Evolutionary conservation across 441 rosid genomes (phyloP).

Genomic region (Capsella rubella): DNA sequence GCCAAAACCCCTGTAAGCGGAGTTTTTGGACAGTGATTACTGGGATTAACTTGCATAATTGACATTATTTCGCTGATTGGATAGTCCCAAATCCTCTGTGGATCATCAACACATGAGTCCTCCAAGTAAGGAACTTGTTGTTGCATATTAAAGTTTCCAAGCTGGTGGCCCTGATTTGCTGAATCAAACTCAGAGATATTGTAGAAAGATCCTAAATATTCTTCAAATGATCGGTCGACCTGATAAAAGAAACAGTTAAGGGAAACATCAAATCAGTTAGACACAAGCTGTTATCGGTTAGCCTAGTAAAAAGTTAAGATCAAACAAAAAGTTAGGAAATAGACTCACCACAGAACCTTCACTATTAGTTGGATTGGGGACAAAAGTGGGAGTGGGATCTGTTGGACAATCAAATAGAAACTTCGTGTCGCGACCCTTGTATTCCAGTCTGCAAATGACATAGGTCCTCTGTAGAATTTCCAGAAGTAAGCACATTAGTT

Average conservation of each 20-base stretch:
- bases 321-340: not conserved
- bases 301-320: not conserved
- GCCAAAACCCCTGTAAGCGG: not conserved
- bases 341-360: conserved; percentile 38
- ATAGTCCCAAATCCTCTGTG: too few relatives aligned
- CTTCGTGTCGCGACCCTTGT: conserved; percentile 15
- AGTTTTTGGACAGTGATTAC: too few relatives aligned
- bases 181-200: not conserved
- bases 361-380: conserved; percentile 6
- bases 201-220: conserved; percentile 1
- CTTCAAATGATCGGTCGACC: conserved; percentile 30
- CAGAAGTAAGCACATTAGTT: not conserved
- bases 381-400: conserved; percentile 12
- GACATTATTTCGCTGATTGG: too few relatives aligned
- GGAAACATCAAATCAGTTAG: conserved; percentile 9
- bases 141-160: too few relatives aligned
- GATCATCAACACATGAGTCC: too few relatives aligned
- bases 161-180: too few relatives aligned
- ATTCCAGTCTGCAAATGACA: conserved; percentile 43
- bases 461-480: conserved; percentile 27
- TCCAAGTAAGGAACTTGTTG: too few relatives aligned
- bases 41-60: too few relatives aligned
- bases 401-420: not conserved
- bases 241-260: conserved; percentile 1
- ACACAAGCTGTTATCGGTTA: not conserved